A percentile compares a stretch with the other conserved stretches of the same genome.
phyloP scores from a whole-genome alignment of 2,329 filamentous ascomycete species.

The Byssothecium circinans region DNA sequence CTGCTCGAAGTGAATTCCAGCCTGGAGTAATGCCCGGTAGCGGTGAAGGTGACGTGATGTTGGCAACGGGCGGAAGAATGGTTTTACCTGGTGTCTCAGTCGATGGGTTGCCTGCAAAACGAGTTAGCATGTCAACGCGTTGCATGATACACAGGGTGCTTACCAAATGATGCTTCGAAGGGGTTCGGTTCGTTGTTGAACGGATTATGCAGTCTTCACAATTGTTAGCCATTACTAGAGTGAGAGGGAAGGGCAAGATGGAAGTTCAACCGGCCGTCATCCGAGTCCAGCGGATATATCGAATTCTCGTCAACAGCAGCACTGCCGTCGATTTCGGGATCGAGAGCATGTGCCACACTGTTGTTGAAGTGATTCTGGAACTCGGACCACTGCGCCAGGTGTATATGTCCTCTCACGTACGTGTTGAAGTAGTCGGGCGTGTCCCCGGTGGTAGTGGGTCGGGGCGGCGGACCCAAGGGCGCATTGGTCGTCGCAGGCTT shows the following conservation, averaged over 20 bases:
- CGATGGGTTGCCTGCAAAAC: conserved; percentile 46
- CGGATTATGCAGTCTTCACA: conserved; percentile 45
- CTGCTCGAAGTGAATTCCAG: conserved; percentile 89
- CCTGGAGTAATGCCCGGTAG: conserved; percentile 73
- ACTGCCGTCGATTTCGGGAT: not conserved
- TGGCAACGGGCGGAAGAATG: conserved; percentile 84
- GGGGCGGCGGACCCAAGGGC: conserved; percentile 56
- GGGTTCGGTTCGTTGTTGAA: conserved; percentile 88
- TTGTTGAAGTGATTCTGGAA: not conserved
- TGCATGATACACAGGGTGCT: conserved; percentile 1
- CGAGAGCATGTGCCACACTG: not conserved
- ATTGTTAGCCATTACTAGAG: conserved; percentile 3
- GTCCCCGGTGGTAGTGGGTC: conserved; percentile 44
- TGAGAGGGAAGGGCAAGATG: not conserved
- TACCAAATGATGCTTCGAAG: conserved; percentile 90
- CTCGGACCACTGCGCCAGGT: not conserved
- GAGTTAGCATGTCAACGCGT: not conserved
- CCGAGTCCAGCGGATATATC: not conserved
- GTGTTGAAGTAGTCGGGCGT: conserved; percentile 56
- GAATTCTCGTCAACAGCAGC: not conserved
- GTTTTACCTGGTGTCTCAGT: conserved; percentile 73
- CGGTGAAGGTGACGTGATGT: conserved; percentile 85
- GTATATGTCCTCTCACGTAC: conserved; percentile 6
- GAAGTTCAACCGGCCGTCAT: conserved; percentile 3
- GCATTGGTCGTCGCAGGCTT: conserved; percentile 46